These are phyloP conservation scores for Pseudocercospora pini-densiflorae DNA, from an alignment of 2,329 filamentous ascomycete species.

Conservation along the genomic window DNA sequence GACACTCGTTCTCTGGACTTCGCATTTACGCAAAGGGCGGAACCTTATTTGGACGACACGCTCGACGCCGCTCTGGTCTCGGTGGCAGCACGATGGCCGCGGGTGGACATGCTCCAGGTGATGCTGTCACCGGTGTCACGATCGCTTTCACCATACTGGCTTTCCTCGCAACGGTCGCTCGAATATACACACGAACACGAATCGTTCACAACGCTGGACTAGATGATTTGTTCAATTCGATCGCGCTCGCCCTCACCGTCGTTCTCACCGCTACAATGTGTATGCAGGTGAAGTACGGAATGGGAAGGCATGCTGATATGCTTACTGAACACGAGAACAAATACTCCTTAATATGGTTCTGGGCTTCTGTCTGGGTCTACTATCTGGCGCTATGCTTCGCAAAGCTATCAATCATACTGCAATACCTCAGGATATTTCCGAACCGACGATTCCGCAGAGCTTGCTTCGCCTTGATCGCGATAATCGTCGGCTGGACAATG, in stretches of 20 bases:
- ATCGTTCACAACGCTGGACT: constrained; percentile 33
- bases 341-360: constrained; percentile 33
- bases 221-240: constrained; percentile 32
- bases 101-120: constrained; percentile 33
- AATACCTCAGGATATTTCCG: constrained; percentile 42
- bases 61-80: background rate
- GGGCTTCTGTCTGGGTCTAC: constrained; percentile 33
- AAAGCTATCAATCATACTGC: constrained; percentile 42
- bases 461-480: constrained; percentile 33
- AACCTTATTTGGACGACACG: background rate
- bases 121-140: constrained; percentile 33
- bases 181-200: constrained; percentile 29
- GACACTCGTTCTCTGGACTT: background rate
- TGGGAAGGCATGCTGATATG: constrained; percentile 32
- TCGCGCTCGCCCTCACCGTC: constrained; percentile 25
- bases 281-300: constrained; percentile 35
- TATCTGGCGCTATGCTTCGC: constrained; percentile 34
- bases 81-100: constrained; percentile 13
- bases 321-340: constrained; percentile 25
- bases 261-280: constrained; percentile 29
- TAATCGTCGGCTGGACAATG: constrained; percentile 36
- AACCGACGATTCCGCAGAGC: constrained; percentile 32
- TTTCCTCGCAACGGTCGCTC: constrained; percentile 24
- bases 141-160: constrained; percentile 34
- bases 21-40: background rate